Base-by-base conservation (phyloP, 768 basidiomycete species). In the Trametes villosa region DNA sequence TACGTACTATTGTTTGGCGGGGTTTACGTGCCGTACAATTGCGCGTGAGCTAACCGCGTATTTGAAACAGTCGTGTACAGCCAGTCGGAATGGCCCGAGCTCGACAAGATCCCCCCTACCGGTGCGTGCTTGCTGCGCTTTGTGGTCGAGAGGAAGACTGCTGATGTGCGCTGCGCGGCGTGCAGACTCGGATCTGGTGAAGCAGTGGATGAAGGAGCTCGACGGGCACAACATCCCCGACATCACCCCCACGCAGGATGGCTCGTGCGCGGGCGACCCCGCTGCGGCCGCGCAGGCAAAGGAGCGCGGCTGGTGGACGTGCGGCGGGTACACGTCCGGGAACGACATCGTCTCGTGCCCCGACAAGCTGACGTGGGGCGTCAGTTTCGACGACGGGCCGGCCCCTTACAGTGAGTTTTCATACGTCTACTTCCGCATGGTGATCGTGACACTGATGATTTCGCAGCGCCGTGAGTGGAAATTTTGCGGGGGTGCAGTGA, bases 301-400 rank as follows among this genome's bases (percentile, higher is more conserved):
- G n/a, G 72, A 72, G 45, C 84, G 84, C 65, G 92, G 92, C 44
- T 96, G 93, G 93, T 96, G 93, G 93, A 91, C 94, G 29, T 96
- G 93, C 67, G 90, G 92, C 68, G 88, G 88, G 12, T 79, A 78
- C 66, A 86, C 86, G 15, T 80, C 88, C 9, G 51, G 41, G 12
- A 78, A 78, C 17, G 83, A 94, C 71, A 86, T 94, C 64, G 79
- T 82, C 40, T 71, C 81, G 12, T 94, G 91, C 71, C 88, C 88
- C 2, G 78, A 80, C 64, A 86, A 86, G 71, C 57, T 80, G 60
- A 87, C 85, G 1, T 93, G 91, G 92, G 92, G 91, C 71, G 84
- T 92, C 65, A 85, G 86, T 72, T 91, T 89, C 69, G 92, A 94
- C 69, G 95, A 97, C 68, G 95, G 96, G 27, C 96, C 96, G 36